phyloP scores from a whole-genome alignment of 371 early-diverging fungal species.

The Mucor ambiguus region DNA sequence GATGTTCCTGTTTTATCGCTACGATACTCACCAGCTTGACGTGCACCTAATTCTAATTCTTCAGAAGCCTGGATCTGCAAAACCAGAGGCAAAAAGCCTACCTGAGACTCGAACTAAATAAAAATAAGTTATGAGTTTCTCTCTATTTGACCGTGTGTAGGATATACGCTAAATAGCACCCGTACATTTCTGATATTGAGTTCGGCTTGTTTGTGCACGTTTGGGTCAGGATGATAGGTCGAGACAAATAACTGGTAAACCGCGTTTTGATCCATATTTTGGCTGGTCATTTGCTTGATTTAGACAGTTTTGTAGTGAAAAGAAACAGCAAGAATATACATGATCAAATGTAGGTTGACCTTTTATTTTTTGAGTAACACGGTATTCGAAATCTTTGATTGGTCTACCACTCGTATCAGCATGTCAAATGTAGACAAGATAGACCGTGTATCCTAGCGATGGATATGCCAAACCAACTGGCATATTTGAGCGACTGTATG shows the following conservation, averaged over 20 bases:
- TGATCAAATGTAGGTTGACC: neutral
- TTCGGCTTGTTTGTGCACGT: slow-evolving; percentile 76
- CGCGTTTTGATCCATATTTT: slow-evolving; percentile 52
- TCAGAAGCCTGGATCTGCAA: slow-evolving; percentile 71
- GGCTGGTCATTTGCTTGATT: neutral
- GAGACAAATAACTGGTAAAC: slow-evolving; percentile 74
- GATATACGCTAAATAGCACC: neutral
- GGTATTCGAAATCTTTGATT: neutral
- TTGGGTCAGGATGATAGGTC: slow-evolving; percentile 80
- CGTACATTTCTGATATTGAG: slow-evolving; percentile 48
- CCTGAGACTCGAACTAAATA: slow-evolving; percentile 57
- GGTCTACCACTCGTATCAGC: neutral
- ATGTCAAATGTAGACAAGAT: neutral
- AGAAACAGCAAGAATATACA: neutral
- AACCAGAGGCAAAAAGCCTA: slow-evolving; percentile 70
- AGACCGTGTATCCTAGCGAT: neutral
- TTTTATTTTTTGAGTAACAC: neutral
- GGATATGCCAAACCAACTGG: neutral
- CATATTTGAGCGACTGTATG: neutral
- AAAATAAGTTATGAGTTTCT: too few relatives aligned
- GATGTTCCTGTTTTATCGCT: neutral
- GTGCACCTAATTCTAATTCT: slow-evolving; percentile 63
- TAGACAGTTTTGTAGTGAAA: neutral
- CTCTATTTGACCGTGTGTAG: neutral
- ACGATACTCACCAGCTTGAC: slow-evolving; percentile 70